Evolutionary conservation across 495 filamentous ascomycete species (phyloP), one percentile per base, ranked within the genome.

Genomic region (Podospora conica): DNA sequence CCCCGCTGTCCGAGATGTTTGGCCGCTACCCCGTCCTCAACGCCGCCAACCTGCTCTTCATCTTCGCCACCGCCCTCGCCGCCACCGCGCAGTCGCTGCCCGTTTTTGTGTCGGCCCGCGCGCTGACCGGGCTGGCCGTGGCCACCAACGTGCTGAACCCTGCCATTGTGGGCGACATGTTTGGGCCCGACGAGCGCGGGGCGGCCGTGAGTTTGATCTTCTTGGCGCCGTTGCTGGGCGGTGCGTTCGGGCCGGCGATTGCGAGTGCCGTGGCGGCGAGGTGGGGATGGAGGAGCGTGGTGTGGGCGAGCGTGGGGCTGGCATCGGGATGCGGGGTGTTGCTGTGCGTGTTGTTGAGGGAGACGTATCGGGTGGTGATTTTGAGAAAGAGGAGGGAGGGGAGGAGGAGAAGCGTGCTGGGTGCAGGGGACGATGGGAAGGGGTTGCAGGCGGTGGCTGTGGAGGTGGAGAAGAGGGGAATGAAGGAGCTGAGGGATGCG

Each of bases 101-200:
- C 0, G 61, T 81, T 25, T 78, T 87, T 27, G 80, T 87, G 29
- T 71, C 68, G 3, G 75, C 81, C 3, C 74, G 85, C 7, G 79
- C 80, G 24, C 65, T 87, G 56, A 85, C 82, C 0, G 84, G 84
- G 0, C 68, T 81, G 9, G 78, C 82, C 3, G 83, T 86, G 3
- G 82, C 84, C 1, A 75, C 74, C 10, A 85, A 85, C 69, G 83
- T 86, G 61, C 72, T 87, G 3, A 83, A 81, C 66, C 85, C 85
- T 1, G 84, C 84, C 21, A 81, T 87, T 53, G 82, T 87, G 18
- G 85, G 84, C 28, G 85, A 87, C 67, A 83, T 87, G 55, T 87
- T 85, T 63, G 69, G 71, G 0, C 68, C 78, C 0, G 81, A 86
- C 53, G 69, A 80, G 55, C 73, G 85, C 9, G 84, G 83, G n/a